Evolutionary conservation across 805 yeast genomes (phyloP).

Genomic region (Metschnikowia kofuensis): DNA sequence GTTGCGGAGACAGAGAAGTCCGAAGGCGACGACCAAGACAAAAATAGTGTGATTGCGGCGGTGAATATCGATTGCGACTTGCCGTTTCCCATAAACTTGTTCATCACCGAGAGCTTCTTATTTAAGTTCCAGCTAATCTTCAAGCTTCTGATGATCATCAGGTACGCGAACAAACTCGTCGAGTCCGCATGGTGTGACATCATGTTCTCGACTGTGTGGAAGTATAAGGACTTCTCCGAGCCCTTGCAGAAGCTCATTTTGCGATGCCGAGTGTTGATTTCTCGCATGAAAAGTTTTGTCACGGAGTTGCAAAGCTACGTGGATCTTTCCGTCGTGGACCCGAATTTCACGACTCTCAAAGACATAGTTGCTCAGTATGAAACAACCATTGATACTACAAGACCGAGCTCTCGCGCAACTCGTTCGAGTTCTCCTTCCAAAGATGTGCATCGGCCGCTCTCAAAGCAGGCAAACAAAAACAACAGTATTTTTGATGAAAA

Average conservation of each 20-base stretch:
- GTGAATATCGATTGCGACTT: slow-evolving; percentile 56
- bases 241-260: slow-evolving; percentile 52
- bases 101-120: slow-evolving; percentile 66
- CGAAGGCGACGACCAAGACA: background rate
- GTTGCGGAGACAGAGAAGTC: background rate
- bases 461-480: slow-evolving; percentile 16
- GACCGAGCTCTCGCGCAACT: slow-evolving; percentile 6
- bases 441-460: slow-evolving; percentile 9
- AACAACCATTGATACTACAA: slow-evolving; percentile 5
- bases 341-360: slow-evolving; percentile 47
- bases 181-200: slow-evolving; percentile 66
- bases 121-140: slow-evolving; percentile 78
- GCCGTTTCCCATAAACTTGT: slow-evolving; percentile 84
- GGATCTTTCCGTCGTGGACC: slow-evolving; percentile 56
- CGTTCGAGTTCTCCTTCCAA: slow-evolving; percentile 8
- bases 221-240: slow-evolving; percentile 40
- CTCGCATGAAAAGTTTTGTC: slow-evolving; percentile 54
- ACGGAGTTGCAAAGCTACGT: slow-evolving; percentile 54
- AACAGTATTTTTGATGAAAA: slow-evolving; percentile 25
- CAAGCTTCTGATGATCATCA: slow-evolving; percentile 64
- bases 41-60: slow-evolving; percentile 39
- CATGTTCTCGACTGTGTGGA: slow-evolving; percentile 66
- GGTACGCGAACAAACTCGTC: slow-evolving; percentile 56
- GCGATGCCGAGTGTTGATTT: slow-evolving; percentile 53
- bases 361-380: slow-evolving; percentile 12